A percentile compares a stretch with the other conserved stretches of the same genome.
phyloP scores from a whole-genome alignment of 106 monocot species.

The Narthecium ossifragum region DNA sequence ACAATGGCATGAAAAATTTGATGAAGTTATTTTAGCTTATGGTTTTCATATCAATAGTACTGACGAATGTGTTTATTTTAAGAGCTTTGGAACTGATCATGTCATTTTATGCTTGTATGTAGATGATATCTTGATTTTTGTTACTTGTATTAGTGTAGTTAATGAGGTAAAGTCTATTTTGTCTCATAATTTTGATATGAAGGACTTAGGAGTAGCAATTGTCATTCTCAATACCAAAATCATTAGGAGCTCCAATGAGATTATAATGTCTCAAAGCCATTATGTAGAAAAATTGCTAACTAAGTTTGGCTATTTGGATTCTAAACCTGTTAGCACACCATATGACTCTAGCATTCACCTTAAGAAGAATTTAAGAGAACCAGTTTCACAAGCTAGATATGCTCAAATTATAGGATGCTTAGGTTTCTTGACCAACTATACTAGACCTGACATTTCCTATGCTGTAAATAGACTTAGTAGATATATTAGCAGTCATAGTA shows the following conservation, averaged over 20 bases:
- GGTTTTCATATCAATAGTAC: not conserved
- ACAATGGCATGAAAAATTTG: too few species aligned
- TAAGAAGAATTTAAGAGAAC: too few species aligned
- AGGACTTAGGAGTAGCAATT: slow-evolving; percentile 1
- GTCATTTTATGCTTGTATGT: slow-evolving; percentile 2
- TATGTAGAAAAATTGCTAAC: not conserved
- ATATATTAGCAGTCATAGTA: slow-evolving; percentile 1
- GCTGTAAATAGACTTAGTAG: not conserved
- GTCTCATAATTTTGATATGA: slow-evolving; percentile 3
- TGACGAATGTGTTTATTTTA: slow-evolving; percentile 1
- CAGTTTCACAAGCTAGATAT: not conserved
- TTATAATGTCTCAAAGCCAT: not conserved
- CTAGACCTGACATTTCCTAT: not conserved
- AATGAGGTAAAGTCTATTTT: too few species aligned
- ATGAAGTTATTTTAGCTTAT: not conserved
- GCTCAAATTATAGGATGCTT: not conserved
- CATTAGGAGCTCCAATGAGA: too few species aligned
- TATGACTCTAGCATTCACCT: not conserved
- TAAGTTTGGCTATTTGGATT: not conserved
- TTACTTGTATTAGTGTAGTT: too few species aligned
- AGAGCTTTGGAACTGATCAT: not conserved
- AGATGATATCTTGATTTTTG: not conserved
- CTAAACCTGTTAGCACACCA: not conserved
- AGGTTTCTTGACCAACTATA: not conserved
- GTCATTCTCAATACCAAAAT: too few species aligned